Base-by-base conservation (phyloP, 139 green algal species). In the Chlamydomonas sp. region DNA sequence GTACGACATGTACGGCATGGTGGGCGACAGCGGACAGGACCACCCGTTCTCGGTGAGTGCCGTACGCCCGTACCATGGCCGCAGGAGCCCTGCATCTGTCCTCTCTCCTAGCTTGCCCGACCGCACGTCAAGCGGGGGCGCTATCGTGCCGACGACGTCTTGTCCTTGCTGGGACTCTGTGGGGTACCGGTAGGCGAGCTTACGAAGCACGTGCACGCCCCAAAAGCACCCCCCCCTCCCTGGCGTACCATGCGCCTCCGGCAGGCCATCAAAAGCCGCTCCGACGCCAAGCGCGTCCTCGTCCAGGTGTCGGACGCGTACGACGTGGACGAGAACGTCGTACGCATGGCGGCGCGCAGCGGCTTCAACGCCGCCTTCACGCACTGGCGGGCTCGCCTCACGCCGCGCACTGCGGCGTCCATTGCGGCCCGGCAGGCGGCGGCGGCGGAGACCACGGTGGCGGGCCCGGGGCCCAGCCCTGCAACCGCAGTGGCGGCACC, bases 281-380 rank as follows among this genome's bases (percentile, higher is more conserved):
- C 64, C 14, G 80, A 85, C 80, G 80, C 80, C 49, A 85, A 85
- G 80, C 31, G 31, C 57, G 68, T 77, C 2, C 58, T 85, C 67
- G 18, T 49, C 57, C 18, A 77, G 4, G 49, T 85, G 66, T 76
- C 66, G 8, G 58, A 67, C 80, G 74, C 62, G 67, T 85, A 78
- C 67, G 80, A 85, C 31, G 80, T 85, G 68, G 80, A 85, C 68
- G 80, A 85, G 80, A 16, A 15, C 6, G 49, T 85, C 67, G 57
- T 78, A 18, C 58, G 66, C 10, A 58, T 67, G 4, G 80, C 80
- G 20, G 80, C 80, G 68, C 12, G 57, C 16, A 61, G 57, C 0
- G 67, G 67, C 58, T 78, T 67, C 80, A 85, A 85, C 59, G 67
- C 67, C 0, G 61, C 67, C 8, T 85, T 85, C 80, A 67, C 49